These are phyloP conservation scores for Saussurea involucrata DNA, from an alignment of 129 eudicot genomes.

Conservation along the genomic window DNA sequence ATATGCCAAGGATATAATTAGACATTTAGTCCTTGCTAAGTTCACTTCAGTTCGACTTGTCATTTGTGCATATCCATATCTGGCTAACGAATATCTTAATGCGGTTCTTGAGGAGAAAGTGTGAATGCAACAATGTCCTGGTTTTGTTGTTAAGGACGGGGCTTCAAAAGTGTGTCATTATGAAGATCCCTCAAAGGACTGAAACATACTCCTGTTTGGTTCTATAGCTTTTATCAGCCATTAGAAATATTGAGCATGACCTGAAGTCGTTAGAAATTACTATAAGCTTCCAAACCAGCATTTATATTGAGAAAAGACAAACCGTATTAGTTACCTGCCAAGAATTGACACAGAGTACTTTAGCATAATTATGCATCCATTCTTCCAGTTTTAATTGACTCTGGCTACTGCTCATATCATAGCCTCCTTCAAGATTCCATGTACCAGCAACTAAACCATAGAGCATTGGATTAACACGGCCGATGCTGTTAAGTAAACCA, in stretches of 20 bases:
- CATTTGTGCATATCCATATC: too few species aligned
- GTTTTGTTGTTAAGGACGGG: neutral
- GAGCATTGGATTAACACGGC: constrained; percentile 75
- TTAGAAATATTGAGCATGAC: neutral
- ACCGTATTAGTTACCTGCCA: constrained; percentile 79
- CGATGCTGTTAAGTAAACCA: constrained; percentile 75
- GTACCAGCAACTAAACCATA: constrained; percentile 75
- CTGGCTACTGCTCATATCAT: constrained; percentile 24
- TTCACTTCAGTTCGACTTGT: too few species aligned
- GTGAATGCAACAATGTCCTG: neutral
- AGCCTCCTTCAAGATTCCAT: constrained; percentile 40
- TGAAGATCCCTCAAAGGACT: neutral
- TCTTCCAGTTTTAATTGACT: constrained; percentile 28
- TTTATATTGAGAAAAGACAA: neutral
- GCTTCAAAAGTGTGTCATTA: neutral
- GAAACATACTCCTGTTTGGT: neutral
- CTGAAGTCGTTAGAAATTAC: neutral
- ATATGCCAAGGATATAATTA: neutral
- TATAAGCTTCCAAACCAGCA: neutral
- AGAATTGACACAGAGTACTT: constrained; percentile 78
- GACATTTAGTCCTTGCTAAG: too few species aligned
- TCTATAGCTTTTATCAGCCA: neutral
- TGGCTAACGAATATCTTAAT: neutral
- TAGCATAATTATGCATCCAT: constrained; percentile 77
- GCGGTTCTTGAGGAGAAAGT: neutral